Percentiles rank a stretch among this genome's conserved stretches.
Conservation (phyloP, 306 rosid genomes). For the Lathyrus oleraceus region DNA sequence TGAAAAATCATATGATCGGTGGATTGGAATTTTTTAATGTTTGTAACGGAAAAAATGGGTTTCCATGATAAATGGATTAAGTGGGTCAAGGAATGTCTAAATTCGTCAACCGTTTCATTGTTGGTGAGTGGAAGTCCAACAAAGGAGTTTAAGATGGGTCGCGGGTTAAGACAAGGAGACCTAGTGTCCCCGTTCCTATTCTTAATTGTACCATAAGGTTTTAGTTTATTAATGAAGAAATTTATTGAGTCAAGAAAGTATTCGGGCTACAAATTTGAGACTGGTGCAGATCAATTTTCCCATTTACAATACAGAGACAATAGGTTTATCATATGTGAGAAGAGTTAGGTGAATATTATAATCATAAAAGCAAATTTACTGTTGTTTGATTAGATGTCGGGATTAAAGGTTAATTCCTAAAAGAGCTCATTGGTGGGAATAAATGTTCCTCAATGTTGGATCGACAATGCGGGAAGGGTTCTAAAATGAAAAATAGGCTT, state of each 20-base stretch:
- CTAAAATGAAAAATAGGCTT: neutral
- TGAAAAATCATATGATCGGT: no score
- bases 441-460: neutral
- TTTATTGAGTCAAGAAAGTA: neutral
- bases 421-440: neutral
- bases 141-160: no score
- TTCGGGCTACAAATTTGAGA: neutral
- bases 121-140: no score
- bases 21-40: no score
- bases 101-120: no score
- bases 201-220: neutral
- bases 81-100: no score
- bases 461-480: neutral
- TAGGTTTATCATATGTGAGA: neutral
- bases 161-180: neutral
- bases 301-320: neutral
- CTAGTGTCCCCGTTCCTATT: neutral
- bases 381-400: neutral
- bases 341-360: neutral
- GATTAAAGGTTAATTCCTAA: neutral
- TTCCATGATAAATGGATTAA: no score
- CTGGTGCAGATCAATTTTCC: neutral
- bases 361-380: neutral
- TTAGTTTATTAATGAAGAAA: neutral
- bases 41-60: no score